Conservation (phyloP, 2,329 filamentous ascomycete species). For the Beauveria varroae region DNA sequence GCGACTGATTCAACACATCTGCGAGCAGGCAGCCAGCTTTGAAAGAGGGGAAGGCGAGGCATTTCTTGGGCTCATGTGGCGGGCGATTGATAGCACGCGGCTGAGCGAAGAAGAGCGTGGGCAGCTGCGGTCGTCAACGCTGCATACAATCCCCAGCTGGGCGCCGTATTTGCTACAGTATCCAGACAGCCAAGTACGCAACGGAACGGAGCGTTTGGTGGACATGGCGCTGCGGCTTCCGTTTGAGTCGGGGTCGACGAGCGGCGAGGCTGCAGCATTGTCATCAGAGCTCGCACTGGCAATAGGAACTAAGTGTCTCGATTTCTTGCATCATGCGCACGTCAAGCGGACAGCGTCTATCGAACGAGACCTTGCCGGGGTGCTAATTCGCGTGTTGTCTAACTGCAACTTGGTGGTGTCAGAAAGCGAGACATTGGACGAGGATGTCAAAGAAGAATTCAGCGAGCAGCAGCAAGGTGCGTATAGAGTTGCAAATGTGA, state of each 20-base stretch:
- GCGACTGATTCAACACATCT: slow-evolving; percentile 36
- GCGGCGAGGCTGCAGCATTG: background rate
- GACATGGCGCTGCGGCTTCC: slow-evolving; percentile 33
- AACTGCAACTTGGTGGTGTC: slow-evolving; percentile 36
- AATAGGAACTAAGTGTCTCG: slow-evolving; percentile 38
- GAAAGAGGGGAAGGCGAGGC: slow-evolving; percentile 40
- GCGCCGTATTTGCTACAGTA: slow-evolving; percentile 42
- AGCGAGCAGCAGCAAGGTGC: slow-evolving; percentile 20
- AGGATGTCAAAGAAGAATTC: slow-evolving; percentile 25
- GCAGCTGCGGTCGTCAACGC: slow-evolving; percentile 16
- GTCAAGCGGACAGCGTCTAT: slow-evolving; percentile 35
- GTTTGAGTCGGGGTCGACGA: slow-evolving; percentile 21
- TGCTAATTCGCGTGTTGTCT: slow-evolving; percentile 35
- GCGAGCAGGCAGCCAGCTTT: slow-evolving; percentile 34
- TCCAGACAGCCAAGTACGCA: slow-evolving; percentile 34
- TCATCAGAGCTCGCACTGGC: slow-evolving; percentile 24
- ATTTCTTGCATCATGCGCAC: slow-evolving; percentile 39
- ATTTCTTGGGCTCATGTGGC: slow-evolving; percentile 39
- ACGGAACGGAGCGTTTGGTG: slow-evolving; percentile 36
- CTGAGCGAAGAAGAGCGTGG: slow-evolving; percentile 19
- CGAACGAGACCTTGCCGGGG: slow-evolving; percentile 32
- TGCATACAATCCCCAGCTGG: slow-evolving; percentile 36
- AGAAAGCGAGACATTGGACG: slow-evolving; percentile 21
- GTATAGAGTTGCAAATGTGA: slow-evolving; percentile 6
- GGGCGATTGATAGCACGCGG: slow-evolving; percentile 22